phyloP scores from a whole-genome alignment of 1,284 basidiomycete species.

The Mycosarcoma maydis region DNA sequence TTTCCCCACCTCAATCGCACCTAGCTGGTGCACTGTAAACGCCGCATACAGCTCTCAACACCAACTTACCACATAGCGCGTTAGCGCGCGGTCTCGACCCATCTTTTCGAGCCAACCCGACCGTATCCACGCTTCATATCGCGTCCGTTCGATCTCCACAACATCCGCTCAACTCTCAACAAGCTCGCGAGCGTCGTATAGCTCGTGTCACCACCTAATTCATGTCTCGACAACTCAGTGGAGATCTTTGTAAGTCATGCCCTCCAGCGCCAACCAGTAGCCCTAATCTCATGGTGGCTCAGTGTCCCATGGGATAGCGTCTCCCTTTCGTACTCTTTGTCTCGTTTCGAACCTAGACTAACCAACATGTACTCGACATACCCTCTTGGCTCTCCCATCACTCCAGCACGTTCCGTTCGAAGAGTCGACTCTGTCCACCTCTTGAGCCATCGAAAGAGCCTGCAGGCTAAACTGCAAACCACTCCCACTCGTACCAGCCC shows the following conservation, averaged over 20 bases:
- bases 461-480: constrained; percentile 37
- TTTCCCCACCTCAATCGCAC: constrained; percentile 9
- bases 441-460: constrained; percentile 38
- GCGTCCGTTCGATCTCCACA: not conserved
- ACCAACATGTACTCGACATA: not conserved
- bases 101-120: constrained; percentile 2
- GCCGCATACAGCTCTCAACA: constrained; percentile 10
- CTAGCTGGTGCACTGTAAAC: constrained; percentile 25
- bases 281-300: too few relatives aligned
- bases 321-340: too few relatives aligned
- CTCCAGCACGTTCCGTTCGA: constrained; percentile 34
- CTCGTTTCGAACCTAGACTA: not conserved
- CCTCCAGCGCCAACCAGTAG: too few relatives aligned
- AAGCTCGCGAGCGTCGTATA: constrained; percentile 10
- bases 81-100: constrained; percentile 5
- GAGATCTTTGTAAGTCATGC: constrained; percentile 44
- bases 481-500: constrained; percentile 27
- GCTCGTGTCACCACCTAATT: constrained; percentile 28
- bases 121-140: not conserved
- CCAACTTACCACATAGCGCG: constrained; percentile 3
- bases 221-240: constrained; percentile 46
- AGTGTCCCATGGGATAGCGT: too few relatives aligned
- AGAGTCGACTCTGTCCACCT: constrained; percentile 29
- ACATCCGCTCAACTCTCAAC: not conserved
- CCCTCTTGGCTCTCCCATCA: not conserved